Base-by-base conservation (phyloP, 2,329 filamentous ascomycete species). In the Penicillium sp. region DNA sequence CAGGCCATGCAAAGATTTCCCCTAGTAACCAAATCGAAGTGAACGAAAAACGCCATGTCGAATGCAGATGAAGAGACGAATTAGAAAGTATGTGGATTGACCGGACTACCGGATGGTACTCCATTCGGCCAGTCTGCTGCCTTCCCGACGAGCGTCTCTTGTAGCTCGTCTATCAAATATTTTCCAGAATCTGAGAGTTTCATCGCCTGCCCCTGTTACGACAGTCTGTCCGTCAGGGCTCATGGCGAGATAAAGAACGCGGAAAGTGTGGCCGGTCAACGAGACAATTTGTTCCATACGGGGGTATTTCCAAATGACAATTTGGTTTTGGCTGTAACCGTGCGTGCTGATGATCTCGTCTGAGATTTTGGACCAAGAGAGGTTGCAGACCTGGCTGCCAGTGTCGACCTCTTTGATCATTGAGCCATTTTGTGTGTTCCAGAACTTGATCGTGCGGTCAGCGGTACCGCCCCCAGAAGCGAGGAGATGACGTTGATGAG, bases 271-370 rank as follows among this genome's bases (percentile, higher is more conserved):
- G 0, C 94, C 94, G 0, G 94, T 99, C 44, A 99, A 79, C 63
- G 90, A 96, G 39, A 91, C 93, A 9, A 99, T 91, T 72, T 97
- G 94, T 46, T 91, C 91, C 94, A 99, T 97, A 63, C 88, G 92
- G 1, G 94, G 94, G 69, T 99, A 99, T 70, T 99, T 99, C 94
- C 94, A 99, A 52, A 99, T 91, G 37, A 97, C 93, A 65, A 99
- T 97, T 73, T 97, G 94, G 72, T 99, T 97, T 70, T 99, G 94
- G 64, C 88, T 93, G 77, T 97, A 99, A 7, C 94, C 94, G 69
- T 99, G 94, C 1, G 94, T 99, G 48, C 89, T 93, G 52, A 99
- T 93, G 55, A 99, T 91, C 74, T 99, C 94, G 71, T 97, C 96
- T 8, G 91, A 96, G 73, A 97, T 96, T 69, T 95, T 96, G 18